These are phyloP conservation scores for Phlegmacium glaucopus DNA, from an alignment of 768 basidiomycete species.

Conservation along the genomic window DNA sequence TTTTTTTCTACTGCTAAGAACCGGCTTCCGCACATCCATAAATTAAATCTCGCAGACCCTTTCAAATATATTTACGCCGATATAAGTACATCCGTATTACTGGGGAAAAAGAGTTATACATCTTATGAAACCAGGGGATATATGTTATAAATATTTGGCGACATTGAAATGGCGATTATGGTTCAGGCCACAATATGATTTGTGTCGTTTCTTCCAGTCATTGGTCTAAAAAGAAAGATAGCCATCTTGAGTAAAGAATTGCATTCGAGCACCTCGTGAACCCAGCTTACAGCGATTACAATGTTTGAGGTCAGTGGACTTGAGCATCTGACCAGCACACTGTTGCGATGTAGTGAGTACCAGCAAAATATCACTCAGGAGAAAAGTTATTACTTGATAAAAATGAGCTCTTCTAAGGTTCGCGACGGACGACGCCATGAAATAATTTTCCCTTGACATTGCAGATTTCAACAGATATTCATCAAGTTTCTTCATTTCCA, in stretches of 20 bases:
- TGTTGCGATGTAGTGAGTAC: not conserved
- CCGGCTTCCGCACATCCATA: too few relatives aligned
- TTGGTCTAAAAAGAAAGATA: not conserved
- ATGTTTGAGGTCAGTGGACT: conserved; percentile 3
- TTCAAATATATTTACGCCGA: too few relatives aligned
- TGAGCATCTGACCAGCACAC: conserved; percentile 7
- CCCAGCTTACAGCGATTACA: conserved; percentile 10
- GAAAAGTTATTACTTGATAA: too few relatives aligned
- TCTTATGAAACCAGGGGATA: too few relatives aligned
- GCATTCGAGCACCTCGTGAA: not conserved
- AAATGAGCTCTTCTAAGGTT: conserved; percentile 36
- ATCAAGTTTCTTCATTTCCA: conserved; percentile 29
- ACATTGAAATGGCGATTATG: not conserved
- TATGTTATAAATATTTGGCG: not conserved
- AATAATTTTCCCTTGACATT: conserved; percentile 16
- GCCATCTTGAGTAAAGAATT: not conserved
- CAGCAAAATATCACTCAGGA: too few relatives aligned
- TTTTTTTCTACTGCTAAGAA: not conserved
- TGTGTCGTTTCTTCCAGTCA: conserved; percentile 12
- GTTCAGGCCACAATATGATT: conserved; percentile 6
- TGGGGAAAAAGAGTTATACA: too few relatives aligned
- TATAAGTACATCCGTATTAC: too few relatives aligned
- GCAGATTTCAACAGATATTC: conserved; percentile 30
- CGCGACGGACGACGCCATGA: conserved; percentile 33
- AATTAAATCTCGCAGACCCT: too few relatives aligned